Base-by-base conservation (phyloP, 306 rosid species). In the Casuarina cunninghamiana region DNA sequence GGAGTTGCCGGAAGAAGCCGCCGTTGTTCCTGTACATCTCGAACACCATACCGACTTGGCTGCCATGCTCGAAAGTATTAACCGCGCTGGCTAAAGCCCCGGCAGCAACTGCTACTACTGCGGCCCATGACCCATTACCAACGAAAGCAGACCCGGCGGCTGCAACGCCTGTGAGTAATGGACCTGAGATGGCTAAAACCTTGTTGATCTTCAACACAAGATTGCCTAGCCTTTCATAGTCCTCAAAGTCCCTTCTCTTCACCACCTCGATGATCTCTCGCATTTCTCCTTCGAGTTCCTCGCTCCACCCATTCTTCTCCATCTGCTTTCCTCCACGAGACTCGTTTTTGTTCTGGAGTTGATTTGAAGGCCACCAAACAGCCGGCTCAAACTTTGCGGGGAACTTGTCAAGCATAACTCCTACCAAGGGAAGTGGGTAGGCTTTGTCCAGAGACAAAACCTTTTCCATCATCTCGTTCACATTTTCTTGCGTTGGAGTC, bases 401-500 rank as follows among this genome's bases (percentile, higher is more conserved):
- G 53, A 82, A 90, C 61, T 93, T 93, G 19, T 91, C 96, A 53
- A 91, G 83, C 98, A 93, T 93, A 0, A 60, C 84, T 12, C 98
- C 98, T 5, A 93, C 75, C 41, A 93, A 19, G 0, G 97, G 93
- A 81, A 93, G 97, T 10, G 98, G 98, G 81, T 80, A 91, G 1
- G 93, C 98, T 80, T 51, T 86, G 84, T 93, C 98, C 0, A 93
- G 81, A 0, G 91, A 89, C 79, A 93, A 77, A 66, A 91, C 84
- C 68, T 79, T 88, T n/a, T 83, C 88, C 83, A 86, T 81, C 43
- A 87, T 76, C 3, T 53, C 67, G 38, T 84, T 83, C 12, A 91
- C 89, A 49, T 93, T 90, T n/a, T 68, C 57, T n/a, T 84, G 76
- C 0, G 86, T 75, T 0, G 86, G 79, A 26, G 60, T 72, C 1